Percentiles rank a stretch among this genome's conserved stretches.
phyloP scores from a whole-genome alignment of 345 rosid species.

The Linum lewisii region DNA sequence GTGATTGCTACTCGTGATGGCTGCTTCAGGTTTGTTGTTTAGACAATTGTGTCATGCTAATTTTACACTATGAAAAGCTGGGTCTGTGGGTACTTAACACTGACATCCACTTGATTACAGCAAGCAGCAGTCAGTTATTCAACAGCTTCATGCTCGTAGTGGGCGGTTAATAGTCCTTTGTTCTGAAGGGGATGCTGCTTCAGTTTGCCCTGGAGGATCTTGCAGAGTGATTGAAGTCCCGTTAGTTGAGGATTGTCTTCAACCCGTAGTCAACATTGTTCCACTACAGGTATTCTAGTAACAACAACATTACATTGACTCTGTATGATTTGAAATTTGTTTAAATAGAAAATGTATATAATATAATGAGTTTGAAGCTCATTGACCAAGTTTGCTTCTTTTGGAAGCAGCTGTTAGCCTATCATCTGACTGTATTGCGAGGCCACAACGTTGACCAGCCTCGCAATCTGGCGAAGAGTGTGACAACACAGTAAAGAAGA shows the following conservation, averaged over 20 bases:
- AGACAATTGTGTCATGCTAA: neutral
- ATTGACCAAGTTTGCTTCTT: neutral
- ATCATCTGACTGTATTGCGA: conserved; percentile 77
- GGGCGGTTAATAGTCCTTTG: conserved; percentile 82
- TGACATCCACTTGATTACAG: conserved; percentile 31
- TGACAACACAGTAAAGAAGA: conserved; percentile 52
- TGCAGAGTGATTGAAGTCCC: conserved; percentile 81
- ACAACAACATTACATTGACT: neutral
- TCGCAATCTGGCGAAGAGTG: conserved; percentile 85
- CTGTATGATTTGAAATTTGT: too few species aligned
- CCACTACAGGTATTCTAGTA: conserved; percentile 61
- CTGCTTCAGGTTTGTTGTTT: conserved; percentile 46
- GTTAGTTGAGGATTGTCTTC: conserved; percentile 89
- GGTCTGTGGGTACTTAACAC: conserved; percentile 1
- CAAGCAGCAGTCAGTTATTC: conserved; percentile 88
- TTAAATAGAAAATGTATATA: neutral
- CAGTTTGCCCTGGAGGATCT: conserved; percentile 61
- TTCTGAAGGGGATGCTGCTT: conserved; percentile 69
- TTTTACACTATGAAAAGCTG: neutral
- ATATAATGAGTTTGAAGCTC: neutral
- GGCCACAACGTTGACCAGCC: conserved; percentile 91
- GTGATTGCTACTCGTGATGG: conserved; percentile 88
- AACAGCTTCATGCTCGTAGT: conserved; percentile 87
- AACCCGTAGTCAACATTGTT: conserved; percentile 73
- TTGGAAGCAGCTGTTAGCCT: conserved; percentile 60